Conservation (phyloP, 179 eudicot species). For the Patellifolia procumbens region DNA sequence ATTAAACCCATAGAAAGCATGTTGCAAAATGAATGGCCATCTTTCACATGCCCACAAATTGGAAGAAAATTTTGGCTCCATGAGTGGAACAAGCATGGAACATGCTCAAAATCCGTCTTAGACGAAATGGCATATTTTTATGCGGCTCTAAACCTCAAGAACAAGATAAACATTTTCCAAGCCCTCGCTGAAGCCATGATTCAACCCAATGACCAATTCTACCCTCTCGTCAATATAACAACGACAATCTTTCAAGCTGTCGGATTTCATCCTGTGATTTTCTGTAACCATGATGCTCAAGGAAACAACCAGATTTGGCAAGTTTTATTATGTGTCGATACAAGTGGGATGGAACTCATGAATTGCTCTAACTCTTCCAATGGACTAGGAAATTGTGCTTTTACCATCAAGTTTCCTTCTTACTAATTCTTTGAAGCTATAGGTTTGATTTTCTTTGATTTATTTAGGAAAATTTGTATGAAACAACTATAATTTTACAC, state of each 20-base stretch:
- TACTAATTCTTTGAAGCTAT: neutral
- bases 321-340: conserved; percentile 25
- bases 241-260: conserved; percentile 10
- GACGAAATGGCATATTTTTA: conserved; percentile 26
- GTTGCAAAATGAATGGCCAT: conserved; percentile 31
- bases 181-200: conserved; percentile 24
- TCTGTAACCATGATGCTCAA: conserved; percentile 35
- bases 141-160: conserved; percentile 27
- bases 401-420: conserved; percentile 26
- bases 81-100: conserved; percentile 44
- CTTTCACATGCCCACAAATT: conserved; percentile 37
- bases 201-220: conserved; percentile 25
- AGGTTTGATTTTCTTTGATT: too few species aligned
- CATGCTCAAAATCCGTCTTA: conserved; percentile 31
- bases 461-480: too few species aligned
- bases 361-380: conserved; percentile 19
- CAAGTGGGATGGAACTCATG: conserved; percentile 20
- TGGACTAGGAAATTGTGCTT: conserved; percentile 4
- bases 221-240: conserved; percentile 8
- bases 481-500: too few species aligned
- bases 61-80: conserved; percentile 43
- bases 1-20: conserved; percentile 21
- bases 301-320: conserved; percentile 36
- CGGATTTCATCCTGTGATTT: conserved; percentile 23
- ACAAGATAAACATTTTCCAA: conserved; percentile 30